These are phyloP conservation scores for Incumbomyces lentus DNA, from an alignment of 2,329 filamentous ascomycete genomes.

Conservation along the genomic window DNA sequence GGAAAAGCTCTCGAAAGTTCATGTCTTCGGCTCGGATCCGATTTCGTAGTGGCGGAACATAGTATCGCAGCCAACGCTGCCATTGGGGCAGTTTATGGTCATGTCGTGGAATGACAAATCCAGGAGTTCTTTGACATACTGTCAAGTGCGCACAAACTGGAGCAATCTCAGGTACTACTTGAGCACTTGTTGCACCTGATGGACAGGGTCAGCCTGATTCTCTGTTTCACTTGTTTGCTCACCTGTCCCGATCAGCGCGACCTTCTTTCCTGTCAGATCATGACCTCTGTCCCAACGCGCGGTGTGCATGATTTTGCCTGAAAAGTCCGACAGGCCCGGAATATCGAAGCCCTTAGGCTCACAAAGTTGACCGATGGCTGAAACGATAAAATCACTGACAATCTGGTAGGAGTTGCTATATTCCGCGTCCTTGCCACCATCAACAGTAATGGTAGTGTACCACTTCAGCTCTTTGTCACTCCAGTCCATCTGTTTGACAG, in stretches of 20 bases:
- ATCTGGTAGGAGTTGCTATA: conserved; percentile 29
- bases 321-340: conserved; percentile 17
- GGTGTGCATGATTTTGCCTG: conserved; percentile 24
- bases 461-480: conserved; percentile 32
- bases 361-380: conserved; percentile 44
- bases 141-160: conserved; percentile 40
- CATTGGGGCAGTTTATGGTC: conserved; percentile 38
- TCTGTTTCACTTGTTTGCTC: neutral
- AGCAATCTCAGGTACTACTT: conserved; percentile 48
- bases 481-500: conserved; percentile 4
- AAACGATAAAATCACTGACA: conserved; percentile 25
- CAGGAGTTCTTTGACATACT: conserved; percentile 49
- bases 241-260: conserved; percentile 47
- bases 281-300: conserved; percentile 40
- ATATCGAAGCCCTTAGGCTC: conserved; percentile 8
- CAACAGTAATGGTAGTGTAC: conserved; percentile 40
- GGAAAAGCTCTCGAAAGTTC: conserved; percentile 33
- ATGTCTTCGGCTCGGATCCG: conserved; percentile 37
- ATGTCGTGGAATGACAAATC: conserved; percentile 47
- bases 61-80: conserved; percentile 35
- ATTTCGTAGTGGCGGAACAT: conserved; percentile 41
- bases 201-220: neutral
- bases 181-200: conserved; percentile 45
- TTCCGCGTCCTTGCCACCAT: conserved; percentile 46
- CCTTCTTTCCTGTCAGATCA: conserved; percentile 41